phyloP scores from a whole-genome alignment of 2,329 filamentous ascomycete species.

The Didymosphaeria variabile region DNA sequence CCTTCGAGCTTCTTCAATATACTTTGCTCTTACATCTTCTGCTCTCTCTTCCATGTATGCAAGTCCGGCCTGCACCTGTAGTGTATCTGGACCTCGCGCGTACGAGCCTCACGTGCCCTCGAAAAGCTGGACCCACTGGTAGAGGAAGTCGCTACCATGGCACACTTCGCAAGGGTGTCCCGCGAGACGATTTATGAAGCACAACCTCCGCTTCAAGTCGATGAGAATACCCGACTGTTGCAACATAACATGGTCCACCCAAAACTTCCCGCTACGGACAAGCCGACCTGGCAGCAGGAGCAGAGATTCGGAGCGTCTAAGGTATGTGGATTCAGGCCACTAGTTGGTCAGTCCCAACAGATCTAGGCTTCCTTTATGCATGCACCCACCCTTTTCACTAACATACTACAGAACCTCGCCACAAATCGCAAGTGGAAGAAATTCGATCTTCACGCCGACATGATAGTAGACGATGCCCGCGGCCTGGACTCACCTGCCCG shows the following conservation, averaged over 20 bases:
- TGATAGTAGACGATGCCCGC: conserved; percentile 1
- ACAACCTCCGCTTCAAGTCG: background rate
- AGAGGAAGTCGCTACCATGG: conserved; percentile 12
- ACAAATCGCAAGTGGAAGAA: conserved; percentile 18
- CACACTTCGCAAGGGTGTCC: conserved; percentile 12
- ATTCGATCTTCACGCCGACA: conserved; percentile 4
- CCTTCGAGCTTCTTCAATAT: background rate
- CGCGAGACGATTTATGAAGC: conserved; percentile 9
- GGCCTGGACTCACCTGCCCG: conserved; percentile 6
- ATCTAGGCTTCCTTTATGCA: background rate
- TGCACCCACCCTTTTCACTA: conserved; percentile 5
- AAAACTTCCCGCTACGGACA: background rate
- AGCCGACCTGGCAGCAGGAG: conserved; percentile 33
- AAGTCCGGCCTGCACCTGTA: no score
- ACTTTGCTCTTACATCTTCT: background rate
- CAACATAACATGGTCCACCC: background rate
- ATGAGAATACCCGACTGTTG: background rate
- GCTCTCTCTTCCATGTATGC: background rate
- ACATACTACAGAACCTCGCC: conserved; percentile 18
- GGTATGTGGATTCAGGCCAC: conserved; percentile 27
- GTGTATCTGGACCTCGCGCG: background rate
- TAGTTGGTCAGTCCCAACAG: conserved; percentile 6
- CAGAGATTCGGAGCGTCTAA: conserved; percentile 17
- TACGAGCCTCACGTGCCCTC: background rate
- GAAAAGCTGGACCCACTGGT: background rate